Evolutionary conservation across 352 stramenopile genomes (phyloP), one percentile per base, ranked within the genome.

Genomic region (Globisporangium yorkense): DNA sequence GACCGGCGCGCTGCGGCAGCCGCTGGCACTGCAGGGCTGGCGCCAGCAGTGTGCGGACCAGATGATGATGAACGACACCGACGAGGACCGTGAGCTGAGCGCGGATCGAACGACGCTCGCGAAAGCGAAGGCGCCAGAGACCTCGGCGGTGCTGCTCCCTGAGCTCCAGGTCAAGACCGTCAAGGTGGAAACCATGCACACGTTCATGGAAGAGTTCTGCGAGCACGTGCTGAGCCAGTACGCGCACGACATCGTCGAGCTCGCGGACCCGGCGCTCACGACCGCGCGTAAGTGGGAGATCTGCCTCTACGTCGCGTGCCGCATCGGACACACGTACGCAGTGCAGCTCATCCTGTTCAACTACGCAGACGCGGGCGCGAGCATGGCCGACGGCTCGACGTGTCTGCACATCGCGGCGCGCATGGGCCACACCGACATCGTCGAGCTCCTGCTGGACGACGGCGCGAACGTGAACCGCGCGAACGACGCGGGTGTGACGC

Each of bases 201-300:
- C 77, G 52, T 88, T 89, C 67, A 75, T 92, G 66, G 82, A 92
- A 54, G 82, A 92, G 48, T 92, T 89, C 53, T 85, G 82, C 58
- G 74, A 89, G 31, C 77, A 84, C 12, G 66, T 89, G 29, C 58
- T 89, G 24, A 70, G 54, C 27, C 74, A 88, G 51, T 85, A 88
- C 55, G 79, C 75, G 27, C 67, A 65, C 51, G 80, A 89, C 56
- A 86, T 92, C 47, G 68, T 63, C 2, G 80, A 89, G 60, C 55
- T 92, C 3, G 59, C 74, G 35, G 64, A 57, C 18, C 65, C 71
- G 16, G 68, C 74, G 2, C 74, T 92, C 51, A 75, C 76, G 5
- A 33, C 66, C 21, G 29, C 72, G 20, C 74, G 82, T 2, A 75
- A 75, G n/a, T 92, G 82, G 82, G 80, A 89, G 63, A 77, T 92